A percentile compares a stretch with the other conserved stretches of the same genome.
phyloP scores from a whole-genome alignment of 2,329 filamentous ascomycete genomes.

The Cadophora gregata region DNA sequence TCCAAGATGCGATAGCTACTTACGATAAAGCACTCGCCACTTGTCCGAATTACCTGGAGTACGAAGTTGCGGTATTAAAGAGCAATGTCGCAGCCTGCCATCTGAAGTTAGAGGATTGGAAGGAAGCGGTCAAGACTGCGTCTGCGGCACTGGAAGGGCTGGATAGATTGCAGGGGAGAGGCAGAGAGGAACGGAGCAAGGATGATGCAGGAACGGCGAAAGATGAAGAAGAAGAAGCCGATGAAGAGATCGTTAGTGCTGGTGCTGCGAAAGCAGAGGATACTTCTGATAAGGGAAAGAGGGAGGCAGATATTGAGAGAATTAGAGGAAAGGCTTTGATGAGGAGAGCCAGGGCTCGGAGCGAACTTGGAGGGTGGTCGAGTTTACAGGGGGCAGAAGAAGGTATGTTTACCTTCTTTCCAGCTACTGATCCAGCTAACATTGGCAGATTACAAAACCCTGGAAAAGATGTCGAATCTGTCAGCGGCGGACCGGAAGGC shows the following conservation, averaged over 20 bases:
- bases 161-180: constrained; percentile 58
- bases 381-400: constrained; percentile 77
- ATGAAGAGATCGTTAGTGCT: constrained; percentile 65
- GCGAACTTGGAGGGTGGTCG: constrained; percentile 77
- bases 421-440: constrained; percentile 16
- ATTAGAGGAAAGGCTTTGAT: constrained; percentile 85
- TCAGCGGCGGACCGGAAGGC: constrained; percentile 69
- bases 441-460: constrained; percentile 70
- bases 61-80: constrained; percentile 83
- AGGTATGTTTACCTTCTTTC: constrained; percentile 32
- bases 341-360: constrained; percentile 51
- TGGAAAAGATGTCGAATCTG: constrained; percentile 66
- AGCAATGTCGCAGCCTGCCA: constrained; percentile 92
- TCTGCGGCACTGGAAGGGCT: constrained; percentile 75
- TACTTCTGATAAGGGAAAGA: constrained; percentile 43
- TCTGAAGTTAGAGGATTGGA: constrained; percentile 84
- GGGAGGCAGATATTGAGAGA: constrained; percentile 69
- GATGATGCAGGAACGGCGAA: constrained; percentile 40
- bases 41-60: constrained; percentile 85
- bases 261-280: constrained; percentile 58
- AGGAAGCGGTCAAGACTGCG: constrained; percentile 77
- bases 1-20: constrained; percentile 77
- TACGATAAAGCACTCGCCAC: constrained; percentile 82
- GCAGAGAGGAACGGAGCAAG: constrained; percentile 34
- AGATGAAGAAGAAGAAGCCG: constrained; percentile 51